phyloP scores from a whole-genome alignment of 257 asterid species.

The Echites panduratus region DNA sequence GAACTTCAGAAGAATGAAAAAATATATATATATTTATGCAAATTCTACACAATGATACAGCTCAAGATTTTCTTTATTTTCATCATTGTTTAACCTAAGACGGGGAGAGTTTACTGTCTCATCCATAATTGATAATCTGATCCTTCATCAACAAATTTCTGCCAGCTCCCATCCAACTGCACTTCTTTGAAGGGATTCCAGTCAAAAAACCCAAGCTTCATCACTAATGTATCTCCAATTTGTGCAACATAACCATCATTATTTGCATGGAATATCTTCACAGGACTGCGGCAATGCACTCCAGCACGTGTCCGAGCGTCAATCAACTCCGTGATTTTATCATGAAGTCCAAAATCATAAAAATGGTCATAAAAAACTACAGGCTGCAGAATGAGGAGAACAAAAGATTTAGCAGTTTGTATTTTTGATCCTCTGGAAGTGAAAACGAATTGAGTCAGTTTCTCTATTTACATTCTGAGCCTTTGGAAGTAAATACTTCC shows the following conservation, averaged over 20 bases:
- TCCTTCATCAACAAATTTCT: slow-evolving; percentile 35
- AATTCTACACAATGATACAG: no score
- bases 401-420: neutral
- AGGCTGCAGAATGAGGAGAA: slow-evolving; percentile 19
- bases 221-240: slow-evolving; percentile 31
- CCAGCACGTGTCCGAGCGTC: slow-evolving; percentile 36
- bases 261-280: slow-evolving; percentile 37
- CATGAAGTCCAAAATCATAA: slow-evolving; percentile 37
- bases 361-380: slow-evolving; percentile 35
- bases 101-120: slow-evolving; percentile 22
- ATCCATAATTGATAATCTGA: slow-evolving; percentile 38
- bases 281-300: slow-evolving; percentile 33
- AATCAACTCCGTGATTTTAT: slow-evolving; percentile 31
- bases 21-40: no score
- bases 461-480: neutral
- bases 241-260: slow-evolving; percentile 37
- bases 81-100: neutral
- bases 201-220: slow-evolving; percentile 37
- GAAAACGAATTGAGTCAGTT: neutral
- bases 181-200: slow-evolving; percentile 44
- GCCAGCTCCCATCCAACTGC: slow-evolving; percentile 37
- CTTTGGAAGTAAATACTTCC: neutral
- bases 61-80: neutral
- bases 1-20: no score
- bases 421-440: neutral